Evolutionary conservation across 371 early-diverging fungal species (phyloP), one percentile per base, ranked within the genome.

Genomic region (Zychaea mexicana): DNA sequence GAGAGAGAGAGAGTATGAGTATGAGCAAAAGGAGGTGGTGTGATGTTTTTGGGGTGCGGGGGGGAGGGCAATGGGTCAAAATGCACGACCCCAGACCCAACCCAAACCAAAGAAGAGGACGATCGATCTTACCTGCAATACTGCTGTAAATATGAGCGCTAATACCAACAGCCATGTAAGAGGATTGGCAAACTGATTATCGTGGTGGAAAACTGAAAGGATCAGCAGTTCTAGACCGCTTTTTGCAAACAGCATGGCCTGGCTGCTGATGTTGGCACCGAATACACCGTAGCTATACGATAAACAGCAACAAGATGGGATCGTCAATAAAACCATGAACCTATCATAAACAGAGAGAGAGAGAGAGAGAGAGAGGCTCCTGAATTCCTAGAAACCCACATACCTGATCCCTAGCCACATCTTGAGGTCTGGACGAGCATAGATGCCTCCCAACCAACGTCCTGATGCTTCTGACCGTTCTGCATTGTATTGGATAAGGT

Each of bases 201-300:
- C 71, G 36, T 86, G 83, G 52, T 81, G 70, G 19, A 85, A 69
- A 22, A 90, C 62, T 0, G 90, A 85, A 46, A 93, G 67, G 7
- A 88, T 71, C 45, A 93, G 64, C 39, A 93, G 74, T 36, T 93
- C 93, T n/a, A 93, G 76, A 6, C 93, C 93, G 65, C 90, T 90
- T 64, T 93, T 93, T 32, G 93, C 92, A 76, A 92, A 91, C 54
- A 93, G 65, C 71, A 93, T 77, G 6, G 90, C 87, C 64, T 92
- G 93, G 62, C 91, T 90, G 55, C 91, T 90, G 31, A 93, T 83
- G 64, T 90, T 87, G 15, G 91, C 93, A 22, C 90, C 85, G 19
- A 92, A 77, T 9, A 88, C 76, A 13, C 93, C 94, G 54, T 90
- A 93, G 55, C 82, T 81, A 64, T 3, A 54, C 17, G 47, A 47